Base-by-base conservation (phyloP, 73 alveolate species). In the Breviolum minutum region DNA sequence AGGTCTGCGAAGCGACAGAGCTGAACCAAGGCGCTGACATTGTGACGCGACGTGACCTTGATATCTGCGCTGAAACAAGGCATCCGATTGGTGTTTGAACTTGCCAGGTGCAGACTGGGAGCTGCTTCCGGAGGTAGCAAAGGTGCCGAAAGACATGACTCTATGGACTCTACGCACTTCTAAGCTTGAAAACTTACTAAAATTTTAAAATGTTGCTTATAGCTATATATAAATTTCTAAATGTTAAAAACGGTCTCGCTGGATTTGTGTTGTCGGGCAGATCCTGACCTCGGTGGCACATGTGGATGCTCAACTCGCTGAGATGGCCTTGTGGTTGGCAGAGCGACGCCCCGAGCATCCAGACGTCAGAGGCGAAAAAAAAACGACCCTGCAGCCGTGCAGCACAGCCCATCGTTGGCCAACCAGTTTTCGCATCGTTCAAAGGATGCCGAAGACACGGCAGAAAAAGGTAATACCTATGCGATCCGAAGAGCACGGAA, bases 221-320 rank as follows among this genome's bases (percentile, higher is more conserved):
- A n/a, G n/a, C n/a, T n/a, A n/a, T n/a, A n/a, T n/a, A n/a, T n/a
- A n/a, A n/a, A n/a, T n/a, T n/a, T n/a, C n/a, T n/a, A n/a, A n/a
- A n/a, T n/a, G n/a, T n/a, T n/a, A n/a, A n/a, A n/a, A n/a, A n/a
- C n/a, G n/a, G n/a, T n/a, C n/a, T n/a, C n/a, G n/a, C n/a, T n/a
- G n/a, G n/a, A n/a, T 40, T 22, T 30, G 7, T 71, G 0, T n/a
- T 17, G 0, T 6, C 27, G 17, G 83, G 26, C 95, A 87, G 95
- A 87, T 87, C 71, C 95, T 87, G 40, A 32, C 83, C 82, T 87
- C 95, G 84, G 68, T 66, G 60, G 95, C 95, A 24, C 95, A 87
- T 40, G 95, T 87, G 83, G 95, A 87, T 68, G 82, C 95, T 70
- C 84, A 70, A 5, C 64, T 87, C 60, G 95, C 95, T 22, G 95